Percentiles rank a stretch among this genome's conserved stretches.
Conservation (phyloP, 2,329 filamentous ascomycete genomes). For the Sporothrix protearum region DNA sequence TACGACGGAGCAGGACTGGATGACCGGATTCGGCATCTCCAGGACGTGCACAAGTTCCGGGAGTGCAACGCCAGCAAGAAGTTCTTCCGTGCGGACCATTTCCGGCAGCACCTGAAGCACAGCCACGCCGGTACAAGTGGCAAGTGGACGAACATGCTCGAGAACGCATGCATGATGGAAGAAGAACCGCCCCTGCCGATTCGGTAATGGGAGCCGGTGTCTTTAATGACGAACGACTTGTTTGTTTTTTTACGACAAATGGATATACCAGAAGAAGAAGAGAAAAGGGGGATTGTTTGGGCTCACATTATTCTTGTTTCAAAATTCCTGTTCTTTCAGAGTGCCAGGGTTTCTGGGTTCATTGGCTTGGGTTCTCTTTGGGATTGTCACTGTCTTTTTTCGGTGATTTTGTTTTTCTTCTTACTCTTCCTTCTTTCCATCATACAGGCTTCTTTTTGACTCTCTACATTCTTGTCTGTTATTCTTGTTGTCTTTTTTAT, state of each 20-base stretch:
- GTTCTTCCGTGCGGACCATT: constrained; percentile 95
- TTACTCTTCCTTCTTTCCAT: constrained; percentile 2
- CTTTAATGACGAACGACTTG: background rate
- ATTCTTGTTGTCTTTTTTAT: background rate
- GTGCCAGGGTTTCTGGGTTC: background rate
- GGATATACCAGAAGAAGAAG: background rate
- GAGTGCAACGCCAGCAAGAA: constrained; percentile 99
- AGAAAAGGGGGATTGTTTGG: background rate
- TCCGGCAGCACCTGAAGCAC: constrained; percentile 96
- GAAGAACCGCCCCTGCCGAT: constrained; percentile 62
- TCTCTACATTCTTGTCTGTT: background rate
- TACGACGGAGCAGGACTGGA: constrained; percentile 82
- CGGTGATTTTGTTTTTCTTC: background rate
- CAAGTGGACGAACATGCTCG: constrained; percentile 98
- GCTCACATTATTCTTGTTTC: background rate
- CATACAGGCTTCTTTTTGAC: background rate
- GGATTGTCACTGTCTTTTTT: background rate
- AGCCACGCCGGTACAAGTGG: constrained; percentile 94
- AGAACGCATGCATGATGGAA: constrained; percentile 93
- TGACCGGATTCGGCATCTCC: constrained; percentile 77
- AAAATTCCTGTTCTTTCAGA: background rate
- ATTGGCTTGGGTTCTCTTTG: background rate
- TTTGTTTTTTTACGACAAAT: constrained; percentile 6
- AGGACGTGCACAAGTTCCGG: constrained; percentile 89
- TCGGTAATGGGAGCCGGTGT: constrained; percentile 31